These are phyloP conservation scores for Pyrenophora seminiperda DNA, from an alignment of 2,329 filamentous ascomycete genomes.

Conservation along the genomic window DNA sequence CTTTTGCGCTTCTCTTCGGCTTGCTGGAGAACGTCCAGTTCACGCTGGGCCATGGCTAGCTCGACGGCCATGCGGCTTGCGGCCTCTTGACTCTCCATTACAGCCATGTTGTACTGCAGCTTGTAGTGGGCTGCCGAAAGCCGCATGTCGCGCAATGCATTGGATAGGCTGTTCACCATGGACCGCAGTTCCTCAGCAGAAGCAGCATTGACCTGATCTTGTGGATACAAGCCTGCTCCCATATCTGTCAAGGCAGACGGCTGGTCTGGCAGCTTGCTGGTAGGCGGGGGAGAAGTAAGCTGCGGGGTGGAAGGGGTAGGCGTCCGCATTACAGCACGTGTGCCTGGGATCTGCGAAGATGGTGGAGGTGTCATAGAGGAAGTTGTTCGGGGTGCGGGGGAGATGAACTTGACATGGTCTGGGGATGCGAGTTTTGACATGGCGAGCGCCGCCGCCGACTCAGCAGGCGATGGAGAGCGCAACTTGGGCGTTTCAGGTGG, in stretches of 20 bases:
- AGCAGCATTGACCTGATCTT: constrained; percentile 59
- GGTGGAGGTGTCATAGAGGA: constrained; percentile 68
- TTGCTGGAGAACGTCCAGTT: constrained; percentile 81
- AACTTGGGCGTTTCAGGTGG: constrained; percentile 34
- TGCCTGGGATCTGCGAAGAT: constrained; percentile 60
- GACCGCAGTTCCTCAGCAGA: constrained; percentile 58
- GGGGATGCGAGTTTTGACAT: constrained; percentile 32
- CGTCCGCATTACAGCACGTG: constrained; percentile 50
- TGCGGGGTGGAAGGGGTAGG: constrained; percentile 58
- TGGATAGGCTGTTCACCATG: constrained; percentile 59
- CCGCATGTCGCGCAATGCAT: constrained; percentile 67
- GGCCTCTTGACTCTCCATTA: constrained; percentile 82
- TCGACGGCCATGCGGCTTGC: constrained; percentile 87
- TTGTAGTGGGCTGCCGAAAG: constrained; percentile 90
- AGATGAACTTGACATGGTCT: constrained; percentile 40
- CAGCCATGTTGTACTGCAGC: constrained; percentile 83
- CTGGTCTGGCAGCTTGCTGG: constrained; percentile 39
- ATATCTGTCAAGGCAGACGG: constrained; percentile 36
- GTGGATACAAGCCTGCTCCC: constrained; percentile 52
- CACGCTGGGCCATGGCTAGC: constrained; percentile 85
- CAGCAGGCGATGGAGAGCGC: constrained; percentile 27
- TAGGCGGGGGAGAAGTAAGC: constrained; percentile 57
- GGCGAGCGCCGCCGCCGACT: constrained; percentile 19
- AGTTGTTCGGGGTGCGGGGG: constrained; percentile 51
- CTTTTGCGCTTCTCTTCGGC: constrained; percentile 70